A percentile compares a stretch with the other conserved stretches of the same genome.
These are phyloP conservation scores for Aureobasidium mangrovei DNA, from an alignment of 2,329 filamentous ascomycete genomes.

Conservation along the genomic window DNA sequence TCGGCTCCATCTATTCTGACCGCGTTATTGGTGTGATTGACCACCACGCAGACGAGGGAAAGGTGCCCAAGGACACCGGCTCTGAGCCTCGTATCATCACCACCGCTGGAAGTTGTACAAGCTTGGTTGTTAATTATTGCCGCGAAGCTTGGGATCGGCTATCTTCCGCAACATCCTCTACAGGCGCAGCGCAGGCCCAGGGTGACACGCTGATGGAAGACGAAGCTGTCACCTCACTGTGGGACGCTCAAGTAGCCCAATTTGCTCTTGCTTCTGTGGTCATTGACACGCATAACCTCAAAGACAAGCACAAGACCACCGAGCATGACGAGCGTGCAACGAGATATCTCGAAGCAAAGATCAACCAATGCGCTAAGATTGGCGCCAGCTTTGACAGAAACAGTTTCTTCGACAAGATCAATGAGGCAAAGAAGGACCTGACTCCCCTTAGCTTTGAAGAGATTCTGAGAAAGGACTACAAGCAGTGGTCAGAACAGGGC, in stretches of 20 bases:
- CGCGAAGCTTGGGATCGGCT: slow-evolving; percentile 48
- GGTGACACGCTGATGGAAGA: slow-evolving; percentile 30
- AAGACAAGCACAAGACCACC: slow-evolving; percentile 52
- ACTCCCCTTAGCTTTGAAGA: slow-evolving; percentile 53
- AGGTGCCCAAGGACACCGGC: slow-evolving; percentile 39
- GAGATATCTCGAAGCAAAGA: slow-evolving; percentile 49
- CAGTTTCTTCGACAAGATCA: slow-evolving; percentile 52
- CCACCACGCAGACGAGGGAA: slow-evolving; percentile 66
- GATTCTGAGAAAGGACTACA: slow-evolving; percentile 74
- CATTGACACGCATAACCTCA: slow-evolving; percentile 62
- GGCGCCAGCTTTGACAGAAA: slow-evolving; percentile 42
- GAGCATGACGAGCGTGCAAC: slow-evolving; percentile 51
- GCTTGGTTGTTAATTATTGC: slow-evolving; percentile 56
- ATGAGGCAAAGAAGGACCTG: slow-evolving; percentile 59
- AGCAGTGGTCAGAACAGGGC: slow-evolving; percentile 57
- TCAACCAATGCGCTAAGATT: slow-evolving; percentile 31
- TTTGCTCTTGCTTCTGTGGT: slow-evolving; percentile 63
- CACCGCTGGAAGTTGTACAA: slow-evolving; percentile 64
- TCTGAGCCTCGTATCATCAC: slow-evolving; percentile 53
- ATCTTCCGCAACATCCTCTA: slow-evolving; percentile 23
- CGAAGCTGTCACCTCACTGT: slow-evolving; percentile 29
- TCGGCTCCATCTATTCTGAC: slow-evolving; percentile 45
- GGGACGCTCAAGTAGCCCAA: slow-evolving; percentile 54
- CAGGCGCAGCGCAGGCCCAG: slow-evolving; percentile 31
- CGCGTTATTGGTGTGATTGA: slow-evolving; percentile 61